phyloP scores from a whole-genome alignment of 345 rosid species.

The Erucastrum elatum region DNA sequence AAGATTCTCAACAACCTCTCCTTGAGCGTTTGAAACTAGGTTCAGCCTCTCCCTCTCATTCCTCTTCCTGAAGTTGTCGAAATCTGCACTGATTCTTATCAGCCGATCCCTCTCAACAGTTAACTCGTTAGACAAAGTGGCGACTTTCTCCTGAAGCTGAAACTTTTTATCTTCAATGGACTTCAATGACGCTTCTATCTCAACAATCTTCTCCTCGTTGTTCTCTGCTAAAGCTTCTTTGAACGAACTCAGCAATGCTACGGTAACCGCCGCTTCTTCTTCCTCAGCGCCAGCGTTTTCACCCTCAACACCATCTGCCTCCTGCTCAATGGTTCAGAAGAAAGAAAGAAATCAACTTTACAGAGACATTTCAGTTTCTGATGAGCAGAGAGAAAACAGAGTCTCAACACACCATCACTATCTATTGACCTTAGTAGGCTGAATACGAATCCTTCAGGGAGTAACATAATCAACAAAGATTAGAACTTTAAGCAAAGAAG shows the following conservation, averaged over 20 bases:
- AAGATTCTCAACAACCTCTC: slow-evolving; percentile 85
- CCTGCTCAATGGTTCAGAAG: slow-evolving; percentile 53
- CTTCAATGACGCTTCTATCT: slow-evolving; percentile 65
- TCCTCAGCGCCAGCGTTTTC: slow-evolving; percentile 51
- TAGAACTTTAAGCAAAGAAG: no score
- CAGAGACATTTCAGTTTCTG: not conserved
- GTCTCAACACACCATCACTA: not conserved
- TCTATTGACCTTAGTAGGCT: not conserved
- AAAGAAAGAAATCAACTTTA: not conserved
- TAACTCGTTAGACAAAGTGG: slow-evolving; percentile 61
- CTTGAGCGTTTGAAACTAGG: slow-evolving; percentile 82
- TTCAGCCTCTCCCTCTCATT: slow-evolving; percentile 86
- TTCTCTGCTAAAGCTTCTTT: slow-evolving; percentile 68
- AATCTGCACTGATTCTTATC: slow-evolving; percentile 89
- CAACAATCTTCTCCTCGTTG: slow-evolving; percentile 58
- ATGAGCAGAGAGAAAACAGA: slow-evolving; percentile 2
- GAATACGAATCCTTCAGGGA: not conserved
- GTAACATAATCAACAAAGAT: not conserved
- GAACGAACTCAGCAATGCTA: slow-evolving; percentile 54
- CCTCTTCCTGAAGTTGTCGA: slow-evolving; percentile 95
- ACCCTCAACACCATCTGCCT: slow-evolving; percentile 58
- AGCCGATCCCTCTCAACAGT: slow-evolving; percentile 69
- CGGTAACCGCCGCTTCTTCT: slow-evolving; percentile 48
- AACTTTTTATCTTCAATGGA: slow-evolving; percentile 69
- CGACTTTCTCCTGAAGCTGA: slow-evolving; percentile 56